Evolutionary conservation across 306 rosid genomes (phyloP).

Genomic region (Sicyos edulis): DNA sequence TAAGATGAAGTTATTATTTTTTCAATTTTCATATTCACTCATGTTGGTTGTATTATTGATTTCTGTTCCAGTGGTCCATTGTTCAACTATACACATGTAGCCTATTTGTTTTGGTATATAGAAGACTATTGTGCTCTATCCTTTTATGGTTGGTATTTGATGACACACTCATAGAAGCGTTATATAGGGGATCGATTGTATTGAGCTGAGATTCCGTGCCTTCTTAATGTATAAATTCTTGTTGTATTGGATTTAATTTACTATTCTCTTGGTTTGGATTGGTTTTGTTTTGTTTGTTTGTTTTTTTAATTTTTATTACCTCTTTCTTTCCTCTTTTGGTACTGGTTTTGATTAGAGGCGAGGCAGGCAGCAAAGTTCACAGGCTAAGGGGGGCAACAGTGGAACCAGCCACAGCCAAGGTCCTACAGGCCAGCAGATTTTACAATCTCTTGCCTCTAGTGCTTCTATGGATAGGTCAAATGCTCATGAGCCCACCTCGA

Average conservation of each 20-base stretch:
- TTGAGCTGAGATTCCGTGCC: background rate
- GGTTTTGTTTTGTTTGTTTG: no score
- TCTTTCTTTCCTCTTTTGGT: background rate
- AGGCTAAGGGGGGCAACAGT: constrained; percentile 35
- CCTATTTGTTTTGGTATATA: background rate
- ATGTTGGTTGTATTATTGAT: background rate
- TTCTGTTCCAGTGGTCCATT: background rate
- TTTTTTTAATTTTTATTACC: background rate
- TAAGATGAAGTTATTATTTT: background rate
- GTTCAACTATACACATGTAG: background rate
- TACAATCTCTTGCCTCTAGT: constrained; percentile 49
- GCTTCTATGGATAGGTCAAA: constrained; percentile 39
- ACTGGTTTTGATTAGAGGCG: constrained; percentile 43
- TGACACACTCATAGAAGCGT: background rate
- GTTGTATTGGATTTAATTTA: background rate
- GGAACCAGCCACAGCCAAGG: constrained; percentile 52
- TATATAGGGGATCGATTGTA: background rate
- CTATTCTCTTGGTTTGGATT: background rate
- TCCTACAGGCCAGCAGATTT: constrained; percentile 52
- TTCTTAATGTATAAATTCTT: background rate
- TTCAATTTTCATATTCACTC: background rate
- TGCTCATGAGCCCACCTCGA: constrained; percentile 34
- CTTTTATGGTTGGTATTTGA: background rate
- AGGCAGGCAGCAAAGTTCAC: constrained; percentile 42
- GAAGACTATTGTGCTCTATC: background rate